These are phyloP conservation scores for Zymoseptoria pseudotritici DNA, from an alignment of 2,329 filamentous ascomycete species.

Conservation along the genomic window DNA sequence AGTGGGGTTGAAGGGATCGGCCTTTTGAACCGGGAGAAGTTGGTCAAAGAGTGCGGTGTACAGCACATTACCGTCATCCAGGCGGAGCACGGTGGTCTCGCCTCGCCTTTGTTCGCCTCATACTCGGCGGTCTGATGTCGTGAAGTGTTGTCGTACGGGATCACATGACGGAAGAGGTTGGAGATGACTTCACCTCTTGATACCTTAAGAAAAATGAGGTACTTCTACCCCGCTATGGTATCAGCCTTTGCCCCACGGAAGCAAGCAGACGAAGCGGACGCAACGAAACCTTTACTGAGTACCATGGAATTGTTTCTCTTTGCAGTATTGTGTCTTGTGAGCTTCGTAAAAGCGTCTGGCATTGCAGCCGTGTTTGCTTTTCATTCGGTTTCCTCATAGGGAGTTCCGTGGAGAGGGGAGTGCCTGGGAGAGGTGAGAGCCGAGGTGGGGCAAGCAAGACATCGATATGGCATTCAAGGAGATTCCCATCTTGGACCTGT, in stretches of 20 bases:
- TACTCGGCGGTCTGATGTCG: neutral
- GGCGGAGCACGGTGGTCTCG: neutral
- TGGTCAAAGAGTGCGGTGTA: neutral
- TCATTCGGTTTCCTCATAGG: neutral
- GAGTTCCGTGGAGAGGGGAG: neutral
- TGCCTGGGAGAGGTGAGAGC: neutral
- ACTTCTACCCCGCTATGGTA: neutral
- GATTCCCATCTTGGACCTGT: slow-evolving; percentile 71
- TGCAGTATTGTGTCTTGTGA: slow-evolving; percentile 8
- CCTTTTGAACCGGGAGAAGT: neutral
- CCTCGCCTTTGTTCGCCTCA: neutral
- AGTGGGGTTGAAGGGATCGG: neutral
- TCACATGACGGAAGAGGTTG: slow-evolving; percentile 1
- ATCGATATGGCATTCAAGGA: slow-evolving; percentile 49
- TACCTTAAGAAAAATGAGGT: neutral
- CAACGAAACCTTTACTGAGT: neutral
- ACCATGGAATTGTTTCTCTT: slow-evolving; percentile 15
- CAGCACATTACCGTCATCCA: neutral
- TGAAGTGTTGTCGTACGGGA: neutral
- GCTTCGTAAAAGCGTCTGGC: slow-evolving; percentile 12
- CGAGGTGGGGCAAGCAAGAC: neutral
- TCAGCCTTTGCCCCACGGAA: neutral
- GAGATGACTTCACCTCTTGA: neutral
- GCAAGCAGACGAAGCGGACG: neutral
- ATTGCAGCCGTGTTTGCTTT: slow-evolving; percentile 12